phyloP scores from a whole-genome alignment of 148 eudicot species.

The Chenopodium album region DNA sequence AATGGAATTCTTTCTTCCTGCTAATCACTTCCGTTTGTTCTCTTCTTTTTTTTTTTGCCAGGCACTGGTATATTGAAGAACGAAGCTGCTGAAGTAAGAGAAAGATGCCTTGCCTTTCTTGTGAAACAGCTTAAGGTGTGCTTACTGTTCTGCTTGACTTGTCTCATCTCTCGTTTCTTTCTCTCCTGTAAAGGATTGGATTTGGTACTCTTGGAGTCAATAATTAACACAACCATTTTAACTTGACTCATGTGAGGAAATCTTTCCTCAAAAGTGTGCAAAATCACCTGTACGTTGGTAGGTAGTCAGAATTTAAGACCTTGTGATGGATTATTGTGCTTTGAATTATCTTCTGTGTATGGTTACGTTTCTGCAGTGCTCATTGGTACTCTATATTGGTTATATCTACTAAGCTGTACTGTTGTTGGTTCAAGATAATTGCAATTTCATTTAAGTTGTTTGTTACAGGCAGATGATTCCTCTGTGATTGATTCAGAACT shows the following conservation, averaged over 20 bases:
- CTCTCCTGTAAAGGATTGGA: no score
- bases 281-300: background rate
- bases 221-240: no score
- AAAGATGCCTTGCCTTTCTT: constrained; percentile 64
- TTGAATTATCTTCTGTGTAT: background rate
- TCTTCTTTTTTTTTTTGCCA: constrained; percentile 22
- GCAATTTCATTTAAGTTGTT: constrained; percentile 10
- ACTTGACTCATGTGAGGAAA: no score
- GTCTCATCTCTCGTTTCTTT: background rate
- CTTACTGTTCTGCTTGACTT: background rate
- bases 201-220: no score
- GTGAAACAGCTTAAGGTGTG: constrained; percentile 65
- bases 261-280: background rate
- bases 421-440: background rate
- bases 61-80: constrained; percentile 69
- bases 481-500: constrained; percentile 31
- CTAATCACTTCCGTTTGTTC: background rate
- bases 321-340: background rate
- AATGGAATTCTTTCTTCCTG: background rate
- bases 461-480: constrained; percentile 40
- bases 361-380: background rate
- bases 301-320: background rate
- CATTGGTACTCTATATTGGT: background rate
- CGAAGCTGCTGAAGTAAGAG: constrained; percentile 63
- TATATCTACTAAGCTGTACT: background rate